Evolutionary conservation across 2,329 filamentous ascomycete species (phyloP).

Genomic region (Colletotrichum orbiculare): DNA sequence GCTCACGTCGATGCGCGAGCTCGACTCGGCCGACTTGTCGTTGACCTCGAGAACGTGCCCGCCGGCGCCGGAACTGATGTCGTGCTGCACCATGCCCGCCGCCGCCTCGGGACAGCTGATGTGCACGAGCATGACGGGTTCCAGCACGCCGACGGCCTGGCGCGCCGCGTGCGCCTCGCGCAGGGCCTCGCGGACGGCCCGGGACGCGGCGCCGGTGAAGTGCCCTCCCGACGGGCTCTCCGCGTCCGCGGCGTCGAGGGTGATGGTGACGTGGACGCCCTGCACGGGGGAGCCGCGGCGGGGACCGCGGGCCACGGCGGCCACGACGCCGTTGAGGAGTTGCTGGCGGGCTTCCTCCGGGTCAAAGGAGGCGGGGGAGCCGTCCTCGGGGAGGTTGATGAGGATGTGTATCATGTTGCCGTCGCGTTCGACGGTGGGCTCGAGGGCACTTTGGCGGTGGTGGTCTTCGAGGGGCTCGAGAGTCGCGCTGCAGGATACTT

Average conservation of each 20-base stretch:
- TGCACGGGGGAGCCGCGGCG: constrained; percentile 84
- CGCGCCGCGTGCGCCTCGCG: constrained; percentile 65
- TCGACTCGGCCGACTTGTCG: constrained; percentile 54
- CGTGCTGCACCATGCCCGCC: constrained; percentile 85
- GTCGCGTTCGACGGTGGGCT: constrained; percentile 66
- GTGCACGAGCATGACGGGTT: constrained; percentile 91
- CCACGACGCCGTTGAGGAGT: constrained; percentile 82
- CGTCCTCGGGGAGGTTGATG: constrained; percentile 61
- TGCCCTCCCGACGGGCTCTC: constrained; percentile 73
- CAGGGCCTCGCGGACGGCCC: constrained; percentile 76
- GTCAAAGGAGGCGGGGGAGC: constrained; percentile 61
- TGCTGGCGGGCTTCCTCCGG: constrained; percentile 63
- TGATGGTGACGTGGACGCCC: constrained; percentile 76
- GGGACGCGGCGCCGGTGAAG: constrained; percentile 71
- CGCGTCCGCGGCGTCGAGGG: constrained; percentile 65
- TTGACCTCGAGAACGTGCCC: constrained; percentile 81
- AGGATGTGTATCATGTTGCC: constrained; percentile 75
- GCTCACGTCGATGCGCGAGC: constrained; percentile 70
- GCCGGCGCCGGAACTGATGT: constrained; percentile 78
- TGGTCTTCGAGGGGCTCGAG: constrained; percentile 69
- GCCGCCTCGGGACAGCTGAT: constrained; percentile 87
- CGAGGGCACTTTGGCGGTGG: constrained; percentile 49
- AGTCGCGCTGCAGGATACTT: constrained; percentile 77
- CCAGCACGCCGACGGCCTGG: constrained; percentile 76
- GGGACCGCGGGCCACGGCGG: constrained; percentile 87